Base-by-base conservation (phyloP, 495 filamentous ascomycete genomes). In the Talaromyces adpressus region DNA sequence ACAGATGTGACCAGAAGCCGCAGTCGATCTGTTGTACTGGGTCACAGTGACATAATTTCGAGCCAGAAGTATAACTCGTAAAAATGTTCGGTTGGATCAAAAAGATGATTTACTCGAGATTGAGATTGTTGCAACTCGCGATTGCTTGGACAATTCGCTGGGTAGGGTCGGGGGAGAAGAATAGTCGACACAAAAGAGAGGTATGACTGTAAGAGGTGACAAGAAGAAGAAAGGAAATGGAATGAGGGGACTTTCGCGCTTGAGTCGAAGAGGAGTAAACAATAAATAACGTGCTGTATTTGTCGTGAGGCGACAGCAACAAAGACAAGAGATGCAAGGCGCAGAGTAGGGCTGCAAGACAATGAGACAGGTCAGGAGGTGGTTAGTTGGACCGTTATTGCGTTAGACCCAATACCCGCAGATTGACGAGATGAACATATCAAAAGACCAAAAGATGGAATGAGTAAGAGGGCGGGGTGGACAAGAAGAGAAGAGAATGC, bases 241-340 rank as follows among this genome's bases (percentile, higher is more conserved):
- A 49, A 49, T 49, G 45, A 49, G 45, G 45, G 45, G 45, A 49
- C 45, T 49, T 41, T 49, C 45, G 45, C 45, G 27, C 52, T 56
- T 2, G 52, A 22, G 52, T 56, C 52, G 52, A 27, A 56, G 20
- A 27, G 23, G 18, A 56, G 52, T 56, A 29, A 56, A 56, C 16
- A 56, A 41, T 29, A 56, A 56, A 27, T 56, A 27, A 56, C 27
- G 22, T 25, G 27, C 36, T 29, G 52, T 20, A 49, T 49, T 6
- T 20, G n/a, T 18, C n/a, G 53, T 57, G 34, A 59, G 32, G 57
- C 14, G 22, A 41, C 16, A 59, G 34, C 8, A 60, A 29, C 34
- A 60, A 32, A 49, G 34, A 47, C 34, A 56, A 25, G 14, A 22
- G 45, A 62, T 34, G 60, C 60, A 62, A 62, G 60, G 60, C 29